Evolutionary conservation across 2,329 filamentous ascomycete species (phyloP), one percentile per base, ranked within the genome.

Genomic region (Colletotrichum neosansevieriae): DNA sequence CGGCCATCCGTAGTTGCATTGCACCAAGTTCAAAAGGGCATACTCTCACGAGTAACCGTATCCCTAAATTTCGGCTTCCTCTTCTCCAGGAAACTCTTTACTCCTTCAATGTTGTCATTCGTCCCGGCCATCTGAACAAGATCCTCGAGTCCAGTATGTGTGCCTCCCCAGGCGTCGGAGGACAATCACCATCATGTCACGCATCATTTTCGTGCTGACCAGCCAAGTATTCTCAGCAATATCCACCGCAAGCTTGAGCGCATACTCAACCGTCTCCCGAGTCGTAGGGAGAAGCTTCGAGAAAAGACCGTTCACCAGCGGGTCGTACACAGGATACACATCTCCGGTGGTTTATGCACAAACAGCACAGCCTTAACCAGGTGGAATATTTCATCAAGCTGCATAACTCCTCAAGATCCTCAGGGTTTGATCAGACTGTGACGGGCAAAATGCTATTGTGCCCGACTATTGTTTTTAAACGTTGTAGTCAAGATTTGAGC

Each of bases 31-130:
- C 49, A 51, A 12, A 34, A 51, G 2, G 24, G 49, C 49, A 51
- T 51, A 0, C 24, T 51, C 29, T 51, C 49, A 0, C 49, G 5
- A n/a, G 15, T 19, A 5, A 51, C 49, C 24, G 49, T 47, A 2
- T 24, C 59, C 24, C 17, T 82, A 73, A 93, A 93, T 10, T 85
- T 80, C 0, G 89, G 87, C 67, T 83, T 82, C 58, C 91, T 82
- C 82, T 93, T 93, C 79, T 92, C 82, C 75, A 92, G 77, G 76
- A 93, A 93, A n/a, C 89, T 88, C 65, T 82, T 75, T 4, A 92
- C 86, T 2, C 91, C 91, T 75, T 93, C 91, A 24, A 84, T 84
- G 60, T 91, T 88, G 73, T 93, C 91, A n/a, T 70, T 69, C 12
- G 78, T 86, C 10, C 79, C 80, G 76, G 89, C 89, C 63, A 91